Conservation (phyloP, 1,139 yeast genomes). For the Debaryomycetaceae sp. region DNA sequence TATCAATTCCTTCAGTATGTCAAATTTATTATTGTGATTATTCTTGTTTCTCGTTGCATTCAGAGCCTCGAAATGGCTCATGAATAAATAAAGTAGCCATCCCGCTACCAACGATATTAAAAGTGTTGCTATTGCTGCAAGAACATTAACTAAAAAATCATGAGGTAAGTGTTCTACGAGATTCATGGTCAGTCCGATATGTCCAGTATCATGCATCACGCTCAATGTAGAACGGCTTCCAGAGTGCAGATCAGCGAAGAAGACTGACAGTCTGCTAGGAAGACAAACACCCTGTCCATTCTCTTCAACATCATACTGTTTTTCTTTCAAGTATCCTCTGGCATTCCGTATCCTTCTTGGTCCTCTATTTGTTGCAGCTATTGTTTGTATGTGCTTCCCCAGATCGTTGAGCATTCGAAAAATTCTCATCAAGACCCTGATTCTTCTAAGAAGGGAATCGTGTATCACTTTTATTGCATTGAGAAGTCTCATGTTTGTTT, state of each 20-base stretch:
- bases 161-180: not conserved
- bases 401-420: not conserved
- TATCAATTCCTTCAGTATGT: not conserved
- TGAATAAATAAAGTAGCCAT: not conserved
- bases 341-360: not conserved
- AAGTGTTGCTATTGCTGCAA: not conserved
- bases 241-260: not conserved
- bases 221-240: not conserved
- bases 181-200: not conserved
- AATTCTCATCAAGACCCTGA: not conserved
- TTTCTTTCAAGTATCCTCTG: not conserved
- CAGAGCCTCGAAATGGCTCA: not conserved
- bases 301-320: not conserved
- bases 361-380: not conserved
- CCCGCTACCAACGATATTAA: not conserved
- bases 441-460: not conserved
- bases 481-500: not conserved
- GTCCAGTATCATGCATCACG: not conserved
- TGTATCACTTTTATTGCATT: not conserved
- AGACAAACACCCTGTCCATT: not conserved
- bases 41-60: not conserved
- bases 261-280: not conserved
- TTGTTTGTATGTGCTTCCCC: not conserved
- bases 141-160: not conserved
- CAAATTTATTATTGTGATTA: not conserved